Conservation (phyloP, 257 asterid species). For the Nicotiana otophora region DNA sequence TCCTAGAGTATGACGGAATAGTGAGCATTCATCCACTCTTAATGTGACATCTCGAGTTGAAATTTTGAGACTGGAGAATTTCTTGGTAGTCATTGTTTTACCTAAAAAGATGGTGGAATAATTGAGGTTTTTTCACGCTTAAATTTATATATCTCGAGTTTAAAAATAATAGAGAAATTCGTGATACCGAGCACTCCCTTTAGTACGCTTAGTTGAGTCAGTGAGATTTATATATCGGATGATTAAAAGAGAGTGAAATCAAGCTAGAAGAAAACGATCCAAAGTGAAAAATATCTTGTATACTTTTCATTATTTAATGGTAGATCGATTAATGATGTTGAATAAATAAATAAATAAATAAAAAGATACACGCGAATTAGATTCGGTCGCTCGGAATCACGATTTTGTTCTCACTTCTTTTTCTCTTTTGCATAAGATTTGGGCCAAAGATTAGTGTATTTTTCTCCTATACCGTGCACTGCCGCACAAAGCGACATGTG, state of each 20-base stretch:
- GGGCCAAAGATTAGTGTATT: not conserved
- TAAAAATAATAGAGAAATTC: no score
- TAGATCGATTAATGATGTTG: not conserved
- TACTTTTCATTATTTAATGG: not conserved
- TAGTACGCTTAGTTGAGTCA: no score
- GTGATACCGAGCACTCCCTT: no score
- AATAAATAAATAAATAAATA: not conserved
- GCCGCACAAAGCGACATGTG: constrained; percentile 10
- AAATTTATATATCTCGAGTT: no score
- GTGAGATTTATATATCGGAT: no score
- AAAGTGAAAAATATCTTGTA: not conserved
- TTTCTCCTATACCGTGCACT: constrained; percentile 1
- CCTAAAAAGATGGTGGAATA: no score
- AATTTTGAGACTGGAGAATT: no score
- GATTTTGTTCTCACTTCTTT: not conserved
- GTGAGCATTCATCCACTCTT: no score
- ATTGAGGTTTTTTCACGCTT: no score
- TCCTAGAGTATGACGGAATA: no score
- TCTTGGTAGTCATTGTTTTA: no score
- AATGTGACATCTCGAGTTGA: no score
- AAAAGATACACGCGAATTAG: not conserved
- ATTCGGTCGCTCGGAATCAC: constrained; percentile 10
- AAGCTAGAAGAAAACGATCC: not conserved
- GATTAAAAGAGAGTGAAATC: not conserved
- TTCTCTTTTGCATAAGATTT: not conserved